phyloP scores from a whole-genome alignment of 805 yeast species.

The Kodamaea neixiangensis region DNA sequence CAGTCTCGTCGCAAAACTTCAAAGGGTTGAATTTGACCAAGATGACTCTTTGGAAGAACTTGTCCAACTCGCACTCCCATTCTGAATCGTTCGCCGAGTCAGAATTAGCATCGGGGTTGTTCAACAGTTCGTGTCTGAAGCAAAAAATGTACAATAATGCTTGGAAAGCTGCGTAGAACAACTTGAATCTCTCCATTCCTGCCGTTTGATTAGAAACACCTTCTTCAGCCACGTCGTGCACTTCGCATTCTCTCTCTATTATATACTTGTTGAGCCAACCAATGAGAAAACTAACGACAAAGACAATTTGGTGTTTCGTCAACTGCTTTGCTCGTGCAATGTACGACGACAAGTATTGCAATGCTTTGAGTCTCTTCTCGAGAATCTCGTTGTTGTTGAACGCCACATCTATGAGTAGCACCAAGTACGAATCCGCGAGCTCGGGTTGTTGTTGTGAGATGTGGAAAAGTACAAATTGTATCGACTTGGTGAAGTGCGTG shows the following conservation, averaged over 20 bases:
- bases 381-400: conserved; percentile 67
- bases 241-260: conserved; percentile 82
- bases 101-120: conserved; percentile 23
- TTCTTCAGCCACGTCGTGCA: conserved; percentile 41
- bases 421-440: conserved; percentile 81
- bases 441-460: conserved; percentile 81
- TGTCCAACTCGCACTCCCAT: conserved; percentile 84
- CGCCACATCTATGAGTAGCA: conserved; percentile 78
- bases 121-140: conserved; percentile 70
- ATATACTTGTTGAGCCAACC: conserved; percentile 85
- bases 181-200: conserved; percentile 89
- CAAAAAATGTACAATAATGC: conserved; percentile 90
- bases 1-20: conserved; percentile 90
- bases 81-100: conserved; percentile 24
- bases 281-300: conserved; percentile 78
- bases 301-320: conserved; percentile 69
- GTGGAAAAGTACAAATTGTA: conserved; percentile 82
- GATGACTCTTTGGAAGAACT: conserved; percentile 81
- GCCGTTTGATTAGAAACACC: conserved; percentile 32
- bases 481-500: conserved; percentile 86
- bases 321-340: conserved; percentile 83
- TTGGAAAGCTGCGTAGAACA: conserved; percentile 89
- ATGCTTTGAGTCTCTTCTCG: conserved; percentile 80
- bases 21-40: conserved; percentile 90
- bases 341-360: conserved; percentile 89